phyloP scores from a whole-genome alignment of 2,329 filamentous ascomycete species.

The Cladosporium velox region DNA sequence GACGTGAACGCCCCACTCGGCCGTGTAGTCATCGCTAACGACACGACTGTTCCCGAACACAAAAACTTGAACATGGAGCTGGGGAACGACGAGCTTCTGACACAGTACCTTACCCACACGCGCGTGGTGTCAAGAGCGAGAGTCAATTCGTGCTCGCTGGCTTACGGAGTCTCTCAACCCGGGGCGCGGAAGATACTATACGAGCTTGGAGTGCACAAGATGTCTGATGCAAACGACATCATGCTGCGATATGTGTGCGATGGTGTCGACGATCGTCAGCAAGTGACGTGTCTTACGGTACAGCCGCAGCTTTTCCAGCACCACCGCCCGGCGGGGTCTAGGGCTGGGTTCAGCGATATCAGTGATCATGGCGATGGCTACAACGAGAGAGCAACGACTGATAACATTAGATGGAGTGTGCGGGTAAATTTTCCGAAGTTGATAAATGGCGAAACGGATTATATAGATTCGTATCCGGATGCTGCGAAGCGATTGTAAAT shows the following conservation, averaged over 20 bases:
- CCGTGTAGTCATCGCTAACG: constrained; percentile 28
- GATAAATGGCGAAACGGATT: constrained; percentile 40
- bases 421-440: constrained; percentile 45
- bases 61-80: constrained; percentile 30
- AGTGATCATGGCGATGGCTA: constrained; percentile 37
- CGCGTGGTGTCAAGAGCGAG: constrained; percentile 48
- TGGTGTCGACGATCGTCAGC: constrained; percentile 30
- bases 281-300: constrained; percentile 45
- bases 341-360: constrained; percentile 43
- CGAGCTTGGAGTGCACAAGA: constrained; percentile 46
- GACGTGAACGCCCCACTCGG: constrained; percentile 26
- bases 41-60: constrained; percentile 26
- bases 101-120: constrained; percentile 40
- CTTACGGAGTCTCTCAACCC: constrained; percentile 50
- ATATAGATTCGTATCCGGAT: constrained; percentile 25
- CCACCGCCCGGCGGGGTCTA: constrained; percentile 45
- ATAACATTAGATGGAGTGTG: constrained; percentile 46
- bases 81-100: constrained; percentile 24
- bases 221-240: constrained; percentile 42
- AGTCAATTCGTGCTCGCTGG: constrained; percentile 46
- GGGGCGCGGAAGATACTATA: constrained; percentile 49
- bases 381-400: constrained; percentile 36
- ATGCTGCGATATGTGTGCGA: constrained; percentile 38
- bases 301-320: constrained; percentile 52
- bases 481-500: background rate